Evolutionary conservation across 345 rosid genomes (phyloP), one percentile per base, ranked within the genome.

Genomic region (Diplotaxis tenuifolia): DNA sequence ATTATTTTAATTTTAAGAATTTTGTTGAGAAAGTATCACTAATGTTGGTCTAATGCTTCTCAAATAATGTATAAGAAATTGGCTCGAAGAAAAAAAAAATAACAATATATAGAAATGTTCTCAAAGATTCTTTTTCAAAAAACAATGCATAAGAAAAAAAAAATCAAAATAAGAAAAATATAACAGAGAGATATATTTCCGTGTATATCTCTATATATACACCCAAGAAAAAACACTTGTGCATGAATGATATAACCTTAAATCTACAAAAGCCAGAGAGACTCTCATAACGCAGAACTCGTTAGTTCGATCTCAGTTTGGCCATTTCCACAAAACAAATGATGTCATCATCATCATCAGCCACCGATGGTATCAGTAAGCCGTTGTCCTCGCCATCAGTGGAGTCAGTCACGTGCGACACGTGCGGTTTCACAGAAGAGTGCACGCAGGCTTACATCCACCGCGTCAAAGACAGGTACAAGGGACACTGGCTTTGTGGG

Each of bases 401-500:
- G 0, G 89, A 85, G 72, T 72, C 78, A 1, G 90, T 82, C 21
- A 82, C 80, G 58, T 90, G 96, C 75, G 87, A 77, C 58, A 88
- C 94, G 70, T 90, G 96, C 61, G 92, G 94, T 16, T 76, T 90
- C 15, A 66, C 75, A 47, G 96, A 90, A 77, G 96, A 88, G 74
- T 88, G 89, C 67, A 90, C 95, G 18, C 72, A 29, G 1, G 86
- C 74, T 22, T 91, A 91, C 85, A 82, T 91, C 60, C 72, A 77
- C 4, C 63, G 78, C 0, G 88, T 91, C 10, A 74, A 84, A 12
- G 89, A 84, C 66, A 80, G 81, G 56, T 81, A 77, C 71, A 80
- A 72, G 6, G 97, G 95, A 15, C 82, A 75, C 10, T 91, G 95
- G 95, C 86, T 91, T 19, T 89, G 95, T 62, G 97, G 91, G 2